Percentiles rank a stretch among this genome's conserved stretches.
Evolutionary conservation across 495 filamentous ascomycete species (phyloP).

Genomic region (Achaetomiella virescens): DNA sequence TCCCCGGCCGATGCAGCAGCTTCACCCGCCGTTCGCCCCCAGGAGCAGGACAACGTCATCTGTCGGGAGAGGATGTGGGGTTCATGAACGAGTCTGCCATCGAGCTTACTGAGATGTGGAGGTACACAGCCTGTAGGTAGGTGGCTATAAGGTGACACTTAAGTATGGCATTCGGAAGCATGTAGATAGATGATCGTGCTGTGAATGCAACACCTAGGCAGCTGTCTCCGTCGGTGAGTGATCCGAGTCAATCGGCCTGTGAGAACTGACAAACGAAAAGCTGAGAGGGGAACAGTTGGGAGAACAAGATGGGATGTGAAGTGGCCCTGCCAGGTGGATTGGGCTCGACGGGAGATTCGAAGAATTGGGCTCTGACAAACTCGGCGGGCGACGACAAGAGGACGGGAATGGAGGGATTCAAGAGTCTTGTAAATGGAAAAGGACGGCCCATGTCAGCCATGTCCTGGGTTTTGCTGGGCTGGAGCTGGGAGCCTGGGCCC

Average conservation of each 20-base stretch:
- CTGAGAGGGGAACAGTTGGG: not conserved
- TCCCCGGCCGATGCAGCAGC: no score
- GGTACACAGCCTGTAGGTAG: no score
- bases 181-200: no score
- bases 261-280: not conserved
- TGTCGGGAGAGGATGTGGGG: no score
- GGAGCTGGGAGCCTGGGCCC: slow-evolving; percentile 7
- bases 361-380: not conserved
- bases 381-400: not conserved
- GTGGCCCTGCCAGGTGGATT: not conserved
- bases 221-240: not conserved
- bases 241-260: no score
- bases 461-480: not conserved
- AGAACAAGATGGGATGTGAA: not conserved
- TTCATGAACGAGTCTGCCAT: no score
- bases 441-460: no score
- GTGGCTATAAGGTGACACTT: no score
- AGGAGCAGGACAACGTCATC: not conserved
- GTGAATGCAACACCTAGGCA: not conserved
- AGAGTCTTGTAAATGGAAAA: not conserved
- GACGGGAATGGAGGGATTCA: not conserved
- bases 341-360: slow-evolving; percentile 2
- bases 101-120: no score
- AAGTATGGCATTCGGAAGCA: no score
- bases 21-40: not conserved